Conservation (phyloP, 176 grass and related monocot genomes). For the Avena atlantica region DNA sequence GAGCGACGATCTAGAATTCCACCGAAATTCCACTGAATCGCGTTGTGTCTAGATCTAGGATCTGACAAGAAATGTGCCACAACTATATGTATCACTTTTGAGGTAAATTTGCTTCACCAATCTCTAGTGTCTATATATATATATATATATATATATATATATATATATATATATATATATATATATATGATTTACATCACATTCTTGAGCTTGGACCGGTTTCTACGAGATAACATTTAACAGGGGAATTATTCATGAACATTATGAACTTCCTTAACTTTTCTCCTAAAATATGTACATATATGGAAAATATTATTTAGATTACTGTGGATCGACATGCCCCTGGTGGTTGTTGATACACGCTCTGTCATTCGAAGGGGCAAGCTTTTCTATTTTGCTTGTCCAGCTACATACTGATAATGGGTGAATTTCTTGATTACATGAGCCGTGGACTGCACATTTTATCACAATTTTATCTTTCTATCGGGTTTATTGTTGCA, state of each 20-base stretch:
- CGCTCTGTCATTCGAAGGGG: neutral
- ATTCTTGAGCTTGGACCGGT: neutral
- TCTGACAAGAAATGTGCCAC: conserved; percentile 53
- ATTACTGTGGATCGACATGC: neutral
- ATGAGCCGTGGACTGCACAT: neutral
- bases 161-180: too few relatives aligned
- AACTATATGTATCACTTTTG: conserved; percentile 94
- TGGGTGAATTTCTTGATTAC: neutral
- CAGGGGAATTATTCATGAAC: neutral
- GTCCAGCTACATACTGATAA: neutral
- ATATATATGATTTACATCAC: neutral
- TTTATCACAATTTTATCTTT: neutral
- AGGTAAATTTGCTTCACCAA: conserved; percentile 48
- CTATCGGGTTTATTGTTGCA: conserved; percentile 4
- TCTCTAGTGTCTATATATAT: too few relatives aligned
- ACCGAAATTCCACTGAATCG: too few relatives aligned
- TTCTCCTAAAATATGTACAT: neutral
- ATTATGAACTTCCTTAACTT: neutral
- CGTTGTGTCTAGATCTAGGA: too few relatives aligned
- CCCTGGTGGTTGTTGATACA: neutral
- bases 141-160: too few relatives aligned
- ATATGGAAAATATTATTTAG: neutral
- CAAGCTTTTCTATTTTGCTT: neutral
- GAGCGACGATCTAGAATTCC: too few relatives aligned
- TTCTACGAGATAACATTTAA: neutral